Base-by-base conservation (phyloP, 1,284 basidiomycete genomes). In the Heterobasidion irregulare region DNA sequence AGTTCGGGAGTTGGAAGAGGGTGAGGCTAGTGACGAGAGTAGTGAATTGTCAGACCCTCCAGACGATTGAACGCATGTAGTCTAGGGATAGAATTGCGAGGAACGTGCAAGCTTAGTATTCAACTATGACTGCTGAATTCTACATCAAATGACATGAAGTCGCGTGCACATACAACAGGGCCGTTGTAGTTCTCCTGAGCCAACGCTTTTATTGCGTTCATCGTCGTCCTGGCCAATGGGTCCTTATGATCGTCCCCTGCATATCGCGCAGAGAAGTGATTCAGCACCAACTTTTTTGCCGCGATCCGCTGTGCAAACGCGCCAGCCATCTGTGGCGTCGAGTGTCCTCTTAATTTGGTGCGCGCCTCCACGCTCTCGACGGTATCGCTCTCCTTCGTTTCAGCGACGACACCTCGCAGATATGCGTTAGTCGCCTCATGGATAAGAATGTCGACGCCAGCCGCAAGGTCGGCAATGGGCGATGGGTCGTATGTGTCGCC, bases 391-490 rank as follows among this genome's bases (percentile, higher is more conserved):
- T 67, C 69, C 65, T 83, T 89, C 55, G 80, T 84, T 44, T 70
- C 68, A 8, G 71, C 66, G 59, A 86, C 82, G 50, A 85, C 62
- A 0, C 75, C 77, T 1, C 92, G 92, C n/a, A 97, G 76, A 68
- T 89, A 83, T 1, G 92, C 90, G 66, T 96, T 97, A 8, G 94
- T 97, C 41, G 92, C 90, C 72, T 98, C 94, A 65, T 98, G 94
- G 19, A 87, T 78, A 51, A 86, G 73, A 45, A 93, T 59, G 61
- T 90, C 84, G 16, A 84, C 78, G 54, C 79, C 80, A 61, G 68
- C 66, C 35, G 85, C 83, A 8, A 92, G 66, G 8, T 72, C 66
- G 32, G 69, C 72, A 53, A 88, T 83, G 8, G 79, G 75, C 15
- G 82, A 84, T 9, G 91, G 86, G 66, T 94, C 82, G 63, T 79